Percentiles rank a stretch among this genome's conserved stretches.
phyloP scores from a whole-genome alignment of 441 rosid species.

The Euphorbia celastroides region DNA sequence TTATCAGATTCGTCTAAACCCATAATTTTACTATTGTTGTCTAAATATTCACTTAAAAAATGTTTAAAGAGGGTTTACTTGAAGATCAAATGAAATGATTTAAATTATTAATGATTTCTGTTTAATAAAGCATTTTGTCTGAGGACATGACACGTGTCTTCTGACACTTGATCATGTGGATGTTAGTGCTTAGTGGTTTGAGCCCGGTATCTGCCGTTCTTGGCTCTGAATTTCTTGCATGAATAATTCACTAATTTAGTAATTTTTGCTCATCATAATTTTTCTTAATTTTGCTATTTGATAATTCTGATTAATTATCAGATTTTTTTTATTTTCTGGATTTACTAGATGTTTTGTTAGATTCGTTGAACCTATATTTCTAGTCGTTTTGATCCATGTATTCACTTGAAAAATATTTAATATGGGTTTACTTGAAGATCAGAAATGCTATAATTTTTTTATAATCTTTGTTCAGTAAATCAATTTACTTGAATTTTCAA shows the following conservation, averaged over 20 bases:
- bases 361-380: too few species aligned
- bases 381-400: too few species aligned
- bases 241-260: too few species aligned
- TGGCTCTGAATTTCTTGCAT: not conserved
- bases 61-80: not conserved
- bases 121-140: conserved; percentile 3
- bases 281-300: too few species aligned
- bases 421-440: not conserved
- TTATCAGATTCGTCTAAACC: too few species aligned
- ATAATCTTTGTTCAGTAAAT: too few species aligned
- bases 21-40: too few species aligned
- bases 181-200: not conserved
- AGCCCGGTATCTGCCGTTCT: not conserved
- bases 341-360: too few species aligned
- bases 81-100: not conserved
- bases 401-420: not conserved
- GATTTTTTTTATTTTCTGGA: too few species aligned
- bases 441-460: not conserved
- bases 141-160: not conserved
- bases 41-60: not conserved
- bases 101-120: too few species aligned
- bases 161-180: not conserved
- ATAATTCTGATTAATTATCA: too few species aligned
- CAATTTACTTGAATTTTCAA: not conserved
- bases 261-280: too few species aligned